A percentile compares a stretch with the other conserved stretches of the same genome.
Conservation (phyloP, 768 basidiomycete species). For the Tricholoma hemisulphureum region DNA sequence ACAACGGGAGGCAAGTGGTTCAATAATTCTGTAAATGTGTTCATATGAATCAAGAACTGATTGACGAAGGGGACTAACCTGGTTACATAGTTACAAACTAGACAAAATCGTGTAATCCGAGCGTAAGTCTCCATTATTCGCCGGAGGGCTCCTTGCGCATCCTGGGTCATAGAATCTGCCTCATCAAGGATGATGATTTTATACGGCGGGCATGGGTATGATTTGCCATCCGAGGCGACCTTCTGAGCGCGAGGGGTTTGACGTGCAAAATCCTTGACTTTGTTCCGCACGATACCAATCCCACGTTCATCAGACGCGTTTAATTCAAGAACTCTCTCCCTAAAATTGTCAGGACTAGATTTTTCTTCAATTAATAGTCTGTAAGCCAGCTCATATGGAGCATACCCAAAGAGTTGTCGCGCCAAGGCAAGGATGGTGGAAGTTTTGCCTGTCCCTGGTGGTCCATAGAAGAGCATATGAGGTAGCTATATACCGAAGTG, state of each 20-base stretch:
- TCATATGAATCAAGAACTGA: not conserved
- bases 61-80: slow-evolving; percentile 49
- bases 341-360: slow-evolving; percentile 89
- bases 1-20: slow-evolving; percentile 97
- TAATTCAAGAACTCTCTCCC: slow-evolving; percentile 88
- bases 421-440: slow-evolving; percentile 95
- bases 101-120: slow-evolving; percentile 93
- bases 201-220: slow-evolving; percentile 95
- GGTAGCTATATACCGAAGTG: slow-evolving; percentile 71
- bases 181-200: slow-evolving; percentile 99
- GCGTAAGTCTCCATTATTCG: slow-evolving; percentile 99
- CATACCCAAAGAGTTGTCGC: slow-evolving; percentile 91
- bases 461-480: slow-evolving; percentile 99
- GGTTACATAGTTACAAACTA: slow-evolving; percentile 99
- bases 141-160: slow-evolving; percentile 93
- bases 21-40: slow-evolving; percentile 74
- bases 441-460: slow-evolving; percentile 98
- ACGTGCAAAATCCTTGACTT: slow-evolving; percentile 97
- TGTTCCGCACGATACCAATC: slow-evolving; percentile 94
- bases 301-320: slow-evolving; percentile 99
- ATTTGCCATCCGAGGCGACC: slow-evolving; percentile 70
- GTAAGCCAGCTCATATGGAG: not conserved
- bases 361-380: not conserved
- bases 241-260: slow-evolving; percentile 84
- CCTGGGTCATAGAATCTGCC: slow-evolving; percentile 99